Evolutionary conservation across 495 filamentous ascomycete genomes (phyloP).

Genomic region (Penicillium antarcticum): DNA sequence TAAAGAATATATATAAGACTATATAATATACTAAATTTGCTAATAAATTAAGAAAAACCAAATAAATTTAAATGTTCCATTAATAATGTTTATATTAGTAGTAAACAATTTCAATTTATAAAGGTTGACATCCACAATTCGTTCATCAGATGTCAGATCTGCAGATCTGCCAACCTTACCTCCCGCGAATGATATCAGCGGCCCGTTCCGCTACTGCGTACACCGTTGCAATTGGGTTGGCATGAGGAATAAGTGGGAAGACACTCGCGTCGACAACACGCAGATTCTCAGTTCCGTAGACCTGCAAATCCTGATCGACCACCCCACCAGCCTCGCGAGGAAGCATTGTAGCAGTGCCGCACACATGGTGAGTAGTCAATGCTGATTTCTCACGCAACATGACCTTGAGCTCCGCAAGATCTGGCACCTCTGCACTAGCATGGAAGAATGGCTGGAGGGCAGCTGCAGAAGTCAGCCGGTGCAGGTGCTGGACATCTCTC

Average conservation of each 20-base stretch:
- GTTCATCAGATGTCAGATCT: not conserved
- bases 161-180: not conserved
- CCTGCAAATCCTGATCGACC: conserved; percentile 41
- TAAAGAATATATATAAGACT: too few species aligned
- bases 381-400: conserved; percentile 1
- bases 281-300: conserved; percentile 46
- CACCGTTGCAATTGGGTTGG: conserved; percentile 50
- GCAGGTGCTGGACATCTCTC: conserved; percentile 10
- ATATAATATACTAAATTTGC: too few species aligned
- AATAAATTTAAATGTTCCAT: too few species aligned
- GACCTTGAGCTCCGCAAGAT: conserved; percentile 8
- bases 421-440: not conserved
- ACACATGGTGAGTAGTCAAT: conserved; percentile 9
- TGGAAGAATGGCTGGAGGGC: conserved; percentile 6
- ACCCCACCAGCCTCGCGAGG: conserved; percentile 51
- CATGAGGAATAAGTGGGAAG: conserved; percentile 47
- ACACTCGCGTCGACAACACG: conserved; percentile 54
- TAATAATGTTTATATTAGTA: too few species aligned
- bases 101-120: too few species aligned
- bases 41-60: too few species aligned
- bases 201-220: conserved; percentile 54
- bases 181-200: conserved; percentile 40
- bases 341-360: conserved; percentile 20
- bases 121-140: not conserved
- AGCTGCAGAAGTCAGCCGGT: not conserved